Percentiles rank a stretch among this genome's conserved stretches.
Evolutionary conservation across 352 stramenopile species (phyloP).

Genomic region (Thalassiosira mediterranea): DNA sequence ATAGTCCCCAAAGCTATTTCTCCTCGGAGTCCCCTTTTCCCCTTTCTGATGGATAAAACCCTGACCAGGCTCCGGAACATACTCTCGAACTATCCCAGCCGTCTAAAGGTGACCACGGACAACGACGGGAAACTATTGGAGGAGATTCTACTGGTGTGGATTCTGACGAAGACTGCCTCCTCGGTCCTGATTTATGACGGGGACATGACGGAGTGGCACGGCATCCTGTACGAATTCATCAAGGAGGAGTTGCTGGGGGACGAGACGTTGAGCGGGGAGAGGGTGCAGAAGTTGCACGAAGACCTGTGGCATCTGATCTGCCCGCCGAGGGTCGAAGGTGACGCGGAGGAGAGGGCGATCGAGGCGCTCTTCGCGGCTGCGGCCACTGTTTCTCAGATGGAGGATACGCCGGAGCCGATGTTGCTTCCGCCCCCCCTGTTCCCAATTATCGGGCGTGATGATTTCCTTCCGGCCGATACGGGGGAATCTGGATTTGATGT

Average conservation of each 20-base stretch:
- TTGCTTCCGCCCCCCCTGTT: slow-evolving; percentile 28
- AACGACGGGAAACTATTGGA: not conserved
- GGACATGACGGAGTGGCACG: not conserved
- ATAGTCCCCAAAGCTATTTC: too few species aligned
- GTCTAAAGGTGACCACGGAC: not conserved
- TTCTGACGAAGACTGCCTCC: not conserved
- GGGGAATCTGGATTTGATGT: not conserved
- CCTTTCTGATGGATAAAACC: slow-evolving; percentile 9
- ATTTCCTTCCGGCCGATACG: not conserved
- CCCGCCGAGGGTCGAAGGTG: not conserved
- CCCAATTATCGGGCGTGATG: slow-evolving; percentile 31
- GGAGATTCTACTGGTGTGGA: not conserved
- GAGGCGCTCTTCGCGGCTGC: not conserved
- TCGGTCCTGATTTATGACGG: not conserved
- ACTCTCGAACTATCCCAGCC: not conserved
- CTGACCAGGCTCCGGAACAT: not conserved
- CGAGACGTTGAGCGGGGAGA: slow-evolving; percentile 1
- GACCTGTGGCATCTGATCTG: not conserved
- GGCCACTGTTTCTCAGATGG: not conserved
- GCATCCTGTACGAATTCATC: not conserved
- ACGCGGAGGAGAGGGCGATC: not conserved
- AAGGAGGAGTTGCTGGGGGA: not conserved
- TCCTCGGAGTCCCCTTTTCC: not conserved
- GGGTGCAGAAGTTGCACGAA: too few species aligned
- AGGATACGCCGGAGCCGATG: not conserved